Evolutionary conservation across 1,284 basidiomycete species (phyloP).

Genomic region (Clitocybe nebularis): DNA sequence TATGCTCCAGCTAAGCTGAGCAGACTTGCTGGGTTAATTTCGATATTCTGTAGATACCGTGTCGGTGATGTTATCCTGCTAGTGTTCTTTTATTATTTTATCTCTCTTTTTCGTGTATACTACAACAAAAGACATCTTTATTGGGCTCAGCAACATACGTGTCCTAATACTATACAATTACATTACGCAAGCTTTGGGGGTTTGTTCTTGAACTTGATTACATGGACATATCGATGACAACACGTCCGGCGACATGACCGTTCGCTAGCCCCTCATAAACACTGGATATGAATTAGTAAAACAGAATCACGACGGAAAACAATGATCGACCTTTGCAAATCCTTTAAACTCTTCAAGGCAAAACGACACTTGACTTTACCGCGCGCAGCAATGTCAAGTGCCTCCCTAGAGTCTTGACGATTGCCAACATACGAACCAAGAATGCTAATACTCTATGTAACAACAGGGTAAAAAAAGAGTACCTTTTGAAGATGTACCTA

Average conservation of each 20-base stretch:
- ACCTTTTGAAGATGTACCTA: background rate
- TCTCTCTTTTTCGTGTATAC: slow-evolving; percentile 7
- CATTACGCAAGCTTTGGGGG: background rate
- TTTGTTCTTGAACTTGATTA: background rate
- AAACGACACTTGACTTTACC: slow-evolving; percentile 66
- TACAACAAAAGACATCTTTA: background rate
- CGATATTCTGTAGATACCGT: slow-evolving; percentile 4
- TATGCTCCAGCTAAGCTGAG: slow-evolving; percentile 42
- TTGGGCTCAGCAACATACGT: background rate
- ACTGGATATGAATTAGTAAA: slow-evolving; percentile 1
- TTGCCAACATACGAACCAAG: slow-evolving; percentile 76
- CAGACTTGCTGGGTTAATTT: background rate
- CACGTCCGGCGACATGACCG: slow-evolving; percentile 16
- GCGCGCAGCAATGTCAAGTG: slow-evolving; percentile 64
- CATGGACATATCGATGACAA: slow-evolving; percentile 14
- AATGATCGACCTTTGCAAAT: slow-evolving; percentile 48
- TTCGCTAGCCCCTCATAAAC: slow-evolving; percentile 15
- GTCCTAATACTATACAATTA: background rate
- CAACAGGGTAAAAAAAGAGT: background rate
- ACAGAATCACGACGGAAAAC: background rate
- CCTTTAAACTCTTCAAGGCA: slow-evolving; percentile 42
- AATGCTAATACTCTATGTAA: slow-evolving; percentile 50
- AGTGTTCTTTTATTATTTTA: slow-evolving; percentile 5
- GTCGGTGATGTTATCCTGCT: slow-evolving; percentile 5
- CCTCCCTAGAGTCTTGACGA: slow-evolving; percentile 71